A percentile compares a stretch with the other conserved stretches of the same genome.
These are phyloP conservation scores for Reutealis trisperma DNA, from an alignment of 345 rosid genomes.

Conservation along the genomic window DNA sequence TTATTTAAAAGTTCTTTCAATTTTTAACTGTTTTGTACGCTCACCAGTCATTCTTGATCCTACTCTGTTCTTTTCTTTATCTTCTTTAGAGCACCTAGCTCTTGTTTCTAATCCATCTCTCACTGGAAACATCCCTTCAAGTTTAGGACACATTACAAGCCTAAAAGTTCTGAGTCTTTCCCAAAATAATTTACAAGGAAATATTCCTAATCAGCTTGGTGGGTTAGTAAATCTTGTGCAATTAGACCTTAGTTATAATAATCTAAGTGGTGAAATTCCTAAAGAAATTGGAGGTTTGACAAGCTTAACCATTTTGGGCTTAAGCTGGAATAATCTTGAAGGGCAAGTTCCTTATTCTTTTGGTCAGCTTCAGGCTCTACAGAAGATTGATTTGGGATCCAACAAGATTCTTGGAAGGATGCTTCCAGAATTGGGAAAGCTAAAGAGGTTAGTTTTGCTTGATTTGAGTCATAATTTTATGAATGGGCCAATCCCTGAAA, in stretches of 20 bases:
- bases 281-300: conserved; percentile 34
- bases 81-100: conserved; percentile 44
- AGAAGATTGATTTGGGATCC: conserved; percentile 40
- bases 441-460: conserved; percentile 45
- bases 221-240: conserved; percentile 35
- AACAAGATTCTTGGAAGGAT: conserved; percentile 39
- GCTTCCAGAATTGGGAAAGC: conserved; percentile 33
- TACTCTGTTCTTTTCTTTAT: conserved; percentile 25
- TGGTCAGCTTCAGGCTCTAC: conserved; percentile 42
- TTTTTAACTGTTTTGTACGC: conserved; percentile 45
- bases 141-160: conserved; percentile 20
- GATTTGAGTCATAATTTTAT: conserved; percentile 45
- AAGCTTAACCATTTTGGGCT: conserved; percentile 42
- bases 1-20: conserved; percentile 42
- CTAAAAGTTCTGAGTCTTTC: conserved; percentile 41
- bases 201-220: conserved; percentile 38
- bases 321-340: conserved; percentile 40
- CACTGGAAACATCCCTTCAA: conserved; percentile 39
- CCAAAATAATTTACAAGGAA: conserved; percentile 40
- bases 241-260: conserved; percentile 50
- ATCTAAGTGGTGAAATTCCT: conserved; percentile 45
- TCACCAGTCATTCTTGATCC: conserved; percentile 33
- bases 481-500: conserved; percentile 46
- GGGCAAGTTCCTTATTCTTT: conserved; percentile 38
- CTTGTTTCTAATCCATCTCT: conserved; percentile 46